phyloP scores from a whole-genome alignment of 2,329 filamentous ascomycete genomes.

The Cladosporium sp. region DNA sequence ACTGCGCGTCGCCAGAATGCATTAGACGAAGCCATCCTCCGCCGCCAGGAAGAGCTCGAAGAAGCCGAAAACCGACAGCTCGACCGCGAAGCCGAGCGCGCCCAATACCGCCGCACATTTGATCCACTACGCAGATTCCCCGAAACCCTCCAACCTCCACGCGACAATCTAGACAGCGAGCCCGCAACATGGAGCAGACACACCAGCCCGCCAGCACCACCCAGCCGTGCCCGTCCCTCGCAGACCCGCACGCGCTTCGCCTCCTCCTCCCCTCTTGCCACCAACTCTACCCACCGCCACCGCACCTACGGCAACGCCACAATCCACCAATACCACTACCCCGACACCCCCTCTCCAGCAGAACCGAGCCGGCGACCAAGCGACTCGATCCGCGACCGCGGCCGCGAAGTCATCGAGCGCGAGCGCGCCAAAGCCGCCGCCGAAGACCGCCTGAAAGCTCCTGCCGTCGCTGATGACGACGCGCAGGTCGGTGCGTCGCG shows the following conservation, averaged over 20 bases:
- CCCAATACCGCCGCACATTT: neutral
- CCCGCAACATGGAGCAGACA: slow-evolving; percentile 6
- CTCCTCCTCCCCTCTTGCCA: neutral
- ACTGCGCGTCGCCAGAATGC: neutral
- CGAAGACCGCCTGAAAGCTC: neutral
- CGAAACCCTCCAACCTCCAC: neutral
- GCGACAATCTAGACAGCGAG: neutral
- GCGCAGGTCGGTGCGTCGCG: neutral
- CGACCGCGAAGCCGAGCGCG: slow-evolving; percentile 5
- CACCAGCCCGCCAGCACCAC: slow-evolving; percentile 4
- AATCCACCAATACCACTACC: slow-evolving; percentile 3
- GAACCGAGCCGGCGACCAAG: neutral
- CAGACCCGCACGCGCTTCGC: neutral
- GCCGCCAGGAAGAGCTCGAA: neutral
- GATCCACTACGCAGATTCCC: neutral
- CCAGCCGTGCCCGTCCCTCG: neutral
- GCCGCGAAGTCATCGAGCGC: slow-evolving; percentile 8
- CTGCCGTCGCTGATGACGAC: neutral
- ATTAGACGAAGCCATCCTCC: neutral
- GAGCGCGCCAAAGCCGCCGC: neutral
- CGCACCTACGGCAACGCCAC: neutral
- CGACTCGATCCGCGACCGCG: slow-evolving; percentile 4
- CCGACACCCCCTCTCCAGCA: neutral
- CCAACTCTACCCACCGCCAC: neutral
- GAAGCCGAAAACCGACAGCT: neutral